A percentile compares a stretch with the other conserved stretches of the same genome.
phyloP scores from a whole-genome alignment of 768 basidiomycete genomes.

The Naganishia randhawae region DNA sequence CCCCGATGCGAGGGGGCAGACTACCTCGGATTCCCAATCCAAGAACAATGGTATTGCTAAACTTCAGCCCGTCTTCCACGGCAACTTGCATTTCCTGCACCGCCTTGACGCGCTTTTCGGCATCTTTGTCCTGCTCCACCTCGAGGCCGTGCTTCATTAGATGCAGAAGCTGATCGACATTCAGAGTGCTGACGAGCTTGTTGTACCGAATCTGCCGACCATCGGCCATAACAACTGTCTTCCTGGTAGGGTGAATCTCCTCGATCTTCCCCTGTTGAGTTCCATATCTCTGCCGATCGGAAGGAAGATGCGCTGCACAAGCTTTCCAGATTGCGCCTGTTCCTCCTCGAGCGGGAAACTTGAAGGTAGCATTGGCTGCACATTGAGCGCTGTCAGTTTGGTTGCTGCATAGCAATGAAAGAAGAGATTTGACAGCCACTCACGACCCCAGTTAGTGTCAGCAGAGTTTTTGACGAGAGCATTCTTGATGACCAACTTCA shows the following conservation, averaged over 20 bases:
- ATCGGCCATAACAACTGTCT: slow-evolving; percentile 45
- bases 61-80: slow-evolving; percentile 45
- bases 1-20: slow-evolving; percentile 50
- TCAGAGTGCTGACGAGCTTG: slow-evolving; percentile 49
- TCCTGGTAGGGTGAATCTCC: slow-evolving; percentile 42
- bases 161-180: slow-evolving; percentile 46
- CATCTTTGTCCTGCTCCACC: slow-evolving; percentile 31
- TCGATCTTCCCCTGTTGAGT: slow-evolving; percentile 37
- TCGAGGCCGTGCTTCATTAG: slow-evolving; percentile 33
- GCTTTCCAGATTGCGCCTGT: slow-evolving; percentile 54
- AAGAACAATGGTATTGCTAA: slow-evolving; percentile 51
- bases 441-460: slow-evolving; percentile 48
- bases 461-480: slow-evolving; percentile 50
- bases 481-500: slow-evolving; percentile 51
- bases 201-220: slow-evolving; percentile 48
- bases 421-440: not conserved
- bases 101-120: slow-evolving; percentile 26
- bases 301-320: slow-evolving; percentile 46
- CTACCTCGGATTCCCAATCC: slow-evolving; percentile 51
- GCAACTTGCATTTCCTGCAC: slow-evolving; percentile 29
- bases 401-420: not conserved
- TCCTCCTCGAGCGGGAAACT: slow-evolving; percentile 51
- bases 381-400: slow-evolving; percentile 28
- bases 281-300: slow-evolving; percentile 38
- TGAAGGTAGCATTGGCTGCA: slow-evolving; percentile 51